phyloP scores from a whole-genome alignment of 352 stramenopile species.

The Aphanomyces stellatus region DNA sequence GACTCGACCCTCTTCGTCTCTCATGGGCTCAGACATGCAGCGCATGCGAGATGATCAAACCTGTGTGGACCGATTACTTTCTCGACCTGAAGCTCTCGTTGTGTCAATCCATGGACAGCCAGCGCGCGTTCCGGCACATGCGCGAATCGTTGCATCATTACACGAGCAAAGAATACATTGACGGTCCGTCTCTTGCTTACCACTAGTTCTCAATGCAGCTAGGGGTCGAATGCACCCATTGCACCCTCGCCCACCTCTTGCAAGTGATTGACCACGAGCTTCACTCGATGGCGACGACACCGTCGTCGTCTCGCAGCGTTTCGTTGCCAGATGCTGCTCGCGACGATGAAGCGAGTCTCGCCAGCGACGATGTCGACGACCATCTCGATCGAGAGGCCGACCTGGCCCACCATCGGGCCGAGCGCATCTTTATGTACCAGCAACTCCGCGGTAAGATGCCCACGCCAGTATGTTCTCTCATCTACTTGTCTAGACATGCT shows the following conservation, averaged over 20 bases:
- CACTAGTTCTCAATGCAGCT: no score
- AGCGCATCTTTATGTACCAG: no score
- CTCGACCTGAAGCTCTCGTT: slow-evolving; percentile 17
- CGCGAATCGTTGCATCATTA: slow-evolving; percentile 10
- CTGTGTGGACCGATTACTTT: slow-evolving; percentile 12
- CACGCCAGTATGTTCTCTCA: background rate
- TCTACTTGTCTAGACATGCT: background rate
- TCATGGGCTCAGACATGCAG: background rate
- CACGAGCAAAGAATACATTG: slow-evolving; percentile 13
- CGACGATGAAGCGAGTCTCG: background rate
- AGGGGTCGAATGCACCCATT: slow-evolving; percentile 14
- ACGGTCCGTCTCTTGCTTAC: background rate
- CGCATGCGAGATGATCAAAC: slow-evolving; percentile 1
- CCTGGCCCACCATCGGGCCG: background rate
- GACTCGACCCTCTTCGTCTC: background rate
- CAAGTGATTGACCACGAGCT: background rate
- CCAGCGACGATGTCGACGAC: background rate
- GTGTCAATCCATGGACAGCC: slow-evolving; percentile 5
- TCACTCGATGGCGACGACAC: background rate
- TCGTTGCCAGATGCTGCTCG: background rate
- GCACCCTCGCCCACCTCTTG: background rate
- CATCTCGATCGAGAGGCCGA: background rate
- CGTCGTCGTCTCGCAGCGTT: background rate
- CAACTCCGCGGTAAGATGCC: background rate
- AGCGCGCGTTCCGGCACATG: background rate